Conservation (phyloP, 495 filamentous ascomycete genomes). For the Margaritispora aquatica region DNA sequence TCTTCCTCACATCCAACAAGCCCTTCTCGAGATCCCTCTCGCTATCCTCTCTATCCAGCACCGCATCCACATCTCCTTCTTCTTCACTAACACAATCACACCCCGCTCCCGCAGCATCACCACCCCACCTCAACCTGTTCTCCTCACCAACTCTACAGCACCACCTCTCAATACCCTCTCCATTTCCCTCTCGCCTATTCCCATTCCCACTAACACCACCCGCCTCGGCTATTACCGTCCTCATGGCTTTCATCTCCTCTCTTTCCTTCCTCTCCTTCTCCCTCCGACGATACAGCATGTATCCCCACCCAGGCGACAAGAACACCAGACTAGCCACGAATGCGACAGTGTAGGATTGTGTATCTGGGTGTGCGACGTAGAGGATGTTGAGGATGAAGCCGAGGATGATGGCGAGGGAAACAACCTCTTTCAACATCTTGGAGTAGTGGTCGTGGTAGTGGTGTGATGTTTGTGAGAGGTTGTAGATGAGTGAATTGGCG, state of each 20-base stretch:
- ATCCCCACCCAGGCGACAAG: not conserved
- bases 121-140: too few relatives aligned
- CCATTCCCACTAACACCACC: not conserved
- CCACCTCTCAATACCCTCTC: not conserved
- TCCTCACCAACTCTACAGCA: not conserved
- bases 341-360: conserved; percentile 12
- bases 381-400: conserved; percentile 15
- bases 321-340: conserved; percentile 8
- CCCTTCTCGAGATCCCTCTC: too few relatives aligned
- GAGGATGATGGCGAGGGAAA: conserved; percentile 14
- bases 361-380: conserved; percentile 16
- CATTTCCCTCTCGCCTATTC: too few relatives aligned
- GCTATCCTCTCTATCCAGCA: too few relatives aligned
- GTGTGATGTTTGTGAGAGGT: too few relatives aligned
- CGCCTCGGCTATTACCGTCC: not conserved
- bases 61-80: too few relatives aligned
- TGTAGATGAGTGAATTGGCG: too few relatives aligned
- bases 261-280: not conserved
- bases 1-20: too few relatives aligned
- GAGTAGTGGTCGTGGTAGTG: too few relatives aligned
- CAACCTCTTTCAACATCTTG: conserved; percentile 19
- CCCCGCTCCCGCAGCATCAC: too few relatives aligned
- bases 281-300: not conserved
- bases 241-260: not conserved
- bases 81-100: too few relatives aligned